Conservation (phyloP, 2,329 filamentous ascomycete genomes). For the Geoglossum cookeanum region DNA sequence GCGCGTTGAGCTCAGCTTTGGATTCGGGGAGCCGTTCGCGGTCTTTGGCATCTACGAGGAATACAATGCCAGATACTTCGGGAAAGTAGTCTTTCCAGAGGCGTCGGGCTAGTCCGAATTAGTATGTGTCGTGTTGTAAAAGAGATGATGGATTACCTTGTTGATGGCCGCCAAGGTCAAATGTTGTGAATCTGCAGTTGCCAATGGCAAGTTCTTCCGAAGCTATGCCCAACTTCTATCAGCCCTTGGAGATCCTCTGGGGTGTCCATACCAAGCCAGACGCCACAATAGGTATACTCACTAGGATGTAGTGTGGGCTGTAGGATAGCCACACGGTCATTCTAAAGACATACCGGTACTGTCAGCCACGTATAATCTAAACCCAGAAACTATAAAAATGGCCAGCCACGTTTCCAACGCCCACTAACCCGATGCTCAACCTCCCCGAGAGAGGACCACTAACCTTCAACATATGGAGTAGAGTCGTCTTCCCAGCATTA, state of each 20-base stretch:
- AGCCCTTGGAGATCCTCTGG: neutral
- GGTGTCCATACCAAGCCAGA: neutral
- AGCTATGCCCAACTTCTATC: constrained; percentile 29
- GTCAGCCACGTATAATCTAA: neutral
- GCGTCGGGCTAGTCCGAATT: constrained; percentile 45
- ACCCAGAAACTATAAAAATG: neutral
- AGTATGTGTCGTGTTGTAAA: neutral
- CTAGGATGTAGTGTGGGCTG: constrained; percentile 84
- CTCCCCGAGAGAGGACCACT: neutral
- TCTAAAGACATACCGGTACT: constrained; percentile 30
- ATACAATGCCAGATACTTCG: constrained; percentile 90
- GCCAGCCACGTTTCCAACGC: neutral
- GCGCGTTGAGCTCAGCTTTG: constrained; percentile 90
- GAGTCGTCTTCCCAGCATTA: constrained; percentile 85
- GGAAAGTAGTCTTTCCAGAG: constrained; percentile 97
- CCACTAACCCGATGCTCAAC: neutral
- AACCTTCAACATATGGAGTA: constrained; percentile 91
- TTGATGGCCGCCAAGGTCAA: constrained; percentile 83
- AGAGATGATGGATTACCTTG: constrained; percentile 38
- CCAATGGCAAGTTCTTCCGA: constrained; percentile 86
- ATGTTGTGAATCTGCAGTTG: constrained; percentile 86
- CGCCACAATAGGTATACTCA: constrained; percentile 27
- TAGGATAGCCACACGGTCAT: constrained; percentile 79
- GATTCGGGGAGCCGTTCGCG: constrained; percentile 85
- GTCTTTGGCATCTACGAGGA: constrained; percentile 95